Evolutionary conservation across 2,329 filamentous ascomycete genomes (phyloP).

Genomic region (Knufia petricola): DNA sequence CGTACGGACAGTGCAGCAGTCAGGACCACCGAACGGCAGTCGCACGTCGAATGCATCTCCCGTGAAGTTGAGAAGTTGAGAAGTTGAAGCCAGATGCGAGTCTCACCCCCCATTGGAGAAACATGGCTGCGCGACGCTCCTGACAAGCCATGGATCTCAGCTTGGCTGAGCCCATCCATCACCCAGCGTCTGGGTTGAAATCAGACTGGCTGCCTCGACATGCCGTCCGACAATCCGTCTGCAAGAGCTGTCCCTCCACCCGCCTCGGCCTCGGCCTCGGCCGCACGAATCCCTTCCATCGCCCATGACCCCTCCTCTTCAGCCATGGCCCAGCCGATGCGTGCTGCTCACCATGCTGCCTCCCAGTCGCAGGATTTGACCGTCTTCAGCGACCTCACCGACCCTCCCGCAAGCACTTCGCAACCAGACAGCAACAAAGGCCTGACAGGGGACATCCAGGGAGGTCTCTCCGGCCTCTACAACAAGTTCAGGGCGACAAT

Average conservation of each 20-base stretch:
- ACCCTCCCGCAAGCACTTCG: constrained; percentile 50
- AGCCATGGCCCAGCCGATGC: constrained; percentile 64
- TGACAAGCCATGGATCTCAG: neutral
- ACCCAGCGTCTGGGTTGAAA: neutral
- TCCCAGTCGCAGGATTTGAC: constrained; percentile 76
- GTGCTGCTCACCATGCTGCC: constrained; percentile 82
- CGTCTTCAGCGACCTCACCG: constrained; percentile 84
- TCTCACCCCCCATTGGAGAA: neutral
- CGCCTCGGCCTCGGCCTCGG: no score
- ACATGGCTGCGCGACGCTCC: neutral
- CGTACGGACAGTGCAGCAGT: no score
- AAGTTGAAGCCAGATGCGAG: neutral
- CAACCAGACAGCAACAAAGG: constrained; percentile 58
- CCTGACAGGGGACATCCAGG: constrained; percentile 64
- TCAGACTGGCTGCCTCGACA: neutral
- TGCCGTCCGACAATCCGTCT: constrained; percentile 6
- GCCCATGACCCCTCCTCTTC: constrained; percentile 57
- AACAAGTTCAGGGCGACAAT: constrained; percentile 74
- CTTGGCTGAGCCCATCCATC: neutral
- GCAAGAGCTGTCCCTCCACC: neutral
- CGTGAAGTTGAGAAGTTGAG: no score
- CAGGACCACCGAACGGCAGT: no score
- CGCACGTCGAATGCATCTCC: no score
- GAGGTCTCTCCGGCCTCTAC: constrained; percentile 82
- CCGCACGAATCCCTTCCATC: constrained; percentile 28